Base-by-base conservation (phyloP, 2,329 filamentous ascomycete genomes). In the Sarocladium kiliense region DNA sequence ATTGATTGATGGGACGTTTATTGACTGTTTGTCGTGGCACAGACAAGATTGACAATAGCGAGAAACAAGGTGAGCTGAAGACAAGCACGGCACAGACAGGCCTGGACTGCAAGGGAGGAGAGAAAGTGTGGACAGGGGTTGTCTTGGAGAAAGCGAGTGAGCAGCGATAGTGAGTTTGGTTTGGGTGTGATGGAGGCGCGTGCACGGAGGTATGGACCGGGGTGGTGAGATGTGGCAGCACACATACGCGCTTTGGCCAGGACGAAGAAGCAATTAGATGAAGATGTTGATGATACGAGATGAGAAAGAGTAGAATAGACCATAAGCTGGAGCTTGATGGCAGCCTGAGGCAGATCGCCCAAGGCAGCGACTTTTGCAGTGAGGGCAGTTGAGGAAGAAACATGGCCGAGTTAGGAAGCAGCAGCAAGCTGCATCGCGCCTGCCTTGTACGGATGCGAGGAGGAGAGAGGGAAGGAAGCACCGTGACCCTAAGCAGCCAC, bases 81-180 rank as follows among this genome's bases (percentile, higher is more conserved):
- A 18, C 7, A 25, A 44, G 18, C 7, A 44, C 6, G 19, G 19
- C 7, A 16, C 41, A 44, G 16, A 25, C 25, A 4, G 44, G 44
- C 21, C 21, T 47, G 12, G 44, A 18, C 44, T 47, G 44, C 44
- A 47, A 47, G 44, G 44, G 44, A 47, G 44, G n/a, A n/a, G 7
- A n/a, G 6, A 11, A 4, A 27, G 25, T 21, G 41, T 12, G n/a
- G 16, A 47, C 44, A 47, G 44, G 44, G 44, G 23, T 47, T 9
- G 27, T 12, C 16, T 21, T 27, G 23, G 23, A 4, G 16, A 47
- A 10, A n/a, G 10, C 14, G 44, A 23, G 44, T 6, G 44, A 47
- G n/a, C n/a, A n/a, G 16, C 44, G 44, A 47, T 47, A 47, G 44
- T 47, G 44, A 10, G 36, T n/a, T 16, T 34, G 30, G 9, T 23